Conservation (phyloP, 345 rosid genomes). For the Physaria fendleri region DNA sequence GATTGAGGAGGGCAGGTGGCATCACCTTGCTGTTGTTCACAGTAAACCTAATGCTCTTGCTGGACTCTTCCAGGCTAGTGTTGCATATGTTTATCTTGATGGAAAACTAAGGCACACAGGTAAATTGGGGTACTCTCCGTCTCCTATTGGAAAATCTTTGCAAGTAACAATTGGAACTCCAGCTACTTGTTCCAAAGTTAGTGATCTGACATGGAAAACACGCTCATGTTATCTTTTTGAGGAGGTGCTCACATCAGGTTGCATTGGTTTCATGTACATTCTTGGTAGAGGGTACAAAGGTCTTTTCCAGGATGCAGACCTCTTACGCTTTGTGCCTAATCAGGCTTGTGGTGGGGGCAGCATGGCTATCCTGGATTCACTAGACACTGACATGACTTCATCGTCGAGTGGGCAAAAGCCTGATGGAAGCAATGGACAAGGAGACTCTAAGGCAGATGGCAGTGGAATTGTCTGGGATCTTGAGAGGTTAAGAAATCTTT, state of each 20-base stretch:
- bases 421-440: slow-evolving; percentile 64
- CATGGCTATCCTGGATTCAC: slow-evolving; percentile 93
- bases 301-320: slow-evolving; percentile 90
- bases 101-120: slow-evolving; percentile 98
- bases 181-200: slow-evolving; percentile 62
- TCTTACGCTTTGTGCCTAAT: slow-evolving; percentile 90
- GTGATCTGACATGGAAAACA: slow-evolving; percentile 83
- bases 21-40: slow-evolving; percentile 99
- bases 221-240: slow-evolving; percentile 98
- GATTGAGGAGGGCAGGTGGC: slow-evolving; percentile 94
- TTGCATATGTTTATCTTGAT: slow-evolving; percentile 92
- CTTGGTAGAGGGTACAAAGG: slow-evolving; percentile 99
- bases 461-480: slow-evolving; percentile 99
- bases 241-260: slow-evolving; percentile 97
- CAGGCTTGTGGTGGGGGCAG: slow-evolving; percentile 99
- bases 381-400: slow-evolving; percentile 72
- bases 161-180: slow-evolving; percentile 96
- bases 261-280: slow-evolving; percentile 92
- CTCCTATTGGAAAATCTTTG: slow-evolving; percentile 90
- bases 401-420: slow-evolving; percentile 53
- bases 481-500: slow-evolving; percentile 80
- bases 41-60: slow-evolving; percentile 99
- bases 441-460: slow-evolving; percentile 85
- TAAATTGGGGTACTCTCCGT: slow-evolving; percentile 94
- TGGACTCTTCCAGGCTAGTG: slow-evolving; percentile 97